Evolutionary conservation across 352 stramenopile genomes (phyloP), one percentile per base, ranked within the genome.

Genomic region (Phytophthora crassamura): DNA sequence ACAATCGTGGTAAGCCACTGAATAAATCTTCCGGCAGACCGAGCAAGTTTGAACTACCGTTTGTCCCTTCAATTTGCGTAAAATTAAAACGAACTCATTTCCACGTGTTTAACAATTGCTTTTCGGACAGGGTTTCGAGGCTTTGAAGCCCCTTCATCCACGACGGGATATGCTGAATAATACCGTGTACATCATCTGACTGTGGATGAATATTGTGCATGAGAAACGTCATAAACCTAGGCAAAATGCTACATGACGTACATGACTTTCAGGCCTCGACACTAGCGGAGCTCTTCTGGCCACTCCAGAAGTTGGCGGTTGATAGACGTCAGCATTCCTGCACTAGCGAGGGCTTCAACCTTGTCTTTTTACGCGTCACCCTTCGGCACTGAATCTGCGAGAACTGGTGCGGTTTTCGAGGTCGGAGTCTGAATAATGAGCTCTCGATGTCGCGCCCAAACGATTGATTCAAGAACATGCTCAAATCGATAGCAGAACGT

Each of bases 221-320:
- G 3, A 32, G 20, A 18, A 35, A 6, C 39, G 7, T 41, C 25
- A 25, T 12, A 47, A 51, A 16, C 18, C 2, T 9, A 35, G 16
- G 18, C 9, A 33, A 11, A 11, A 36, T n/a, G 8, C 7, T n/a
- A 35, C 7, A 48, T 39, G 10, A 55, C 69, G 59, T 64, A 84
- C 74, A 84, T 60, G 48, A 75, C 54, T 25, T 70, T 55, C 1
- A 84, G 51, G 2, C 69, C 36, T 5, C 16, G 38, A 38, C 77
- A 82, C 3, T 20, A 9, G 2, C 61, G 40, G 7, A 86, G 39
- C 36, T 75, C 51, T 2, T 69, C 52, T 0, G 77, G 74, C 45
- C 30, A 64, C 7, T 50, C 43, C 6, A 46, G 14, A 3, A 86
- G 35, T 0, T 16, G 49, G 2, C 60, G 65, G 32, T 86, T 82